Base-by-base conservation (phyloP, 2,329 filamentous ascomycete genomes). In the Paradendryphiella salina region DNA sequence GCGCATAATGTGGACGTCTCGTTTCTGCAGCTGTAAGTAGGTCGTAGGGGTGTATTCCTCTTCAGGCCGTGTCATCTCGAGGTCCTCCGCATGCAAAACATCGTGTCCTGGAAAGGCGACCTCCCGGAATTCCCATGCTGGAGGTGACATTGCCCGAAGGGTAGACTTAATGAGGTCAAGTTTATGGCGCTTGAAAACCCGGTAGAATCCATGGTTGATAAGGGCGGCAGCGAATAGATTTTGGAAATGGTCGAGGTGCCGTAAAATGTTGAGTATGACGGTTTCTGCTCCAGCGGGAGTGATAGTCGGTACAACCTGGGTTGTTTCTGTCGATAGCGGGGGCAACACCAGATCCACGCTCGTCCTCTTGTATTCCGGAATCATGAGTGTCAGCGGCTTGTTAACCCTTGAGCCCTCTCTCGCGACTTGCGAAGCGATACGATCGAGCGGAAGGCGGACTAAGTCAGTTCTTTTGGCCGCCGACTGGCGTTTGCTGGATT, bases 51-150 rank as follows among this genome's bases (percentile, higher is more conserved):
- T 81, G 56, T 84, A 83, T 42, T 82, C 80, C 1, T 79, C 77
- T 14, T 76, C 72, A 5, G 76, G 78, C 4, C 73, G 70, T 33
- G 77, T 77, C 21, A 75, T 76, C 23, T 80, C 70, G 6, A 69
- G 59, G 35, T 73, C 69, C 23, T 73, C 75, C 23, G 75, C 63
- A 5, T 75, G 69, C 13, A 68, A 58, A 26, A 77, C 71, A 33
- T 73, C 74, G 45, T 75, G 73, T 59, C 77, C 78, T 1, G 81
- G 80, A 28, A 79, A 79, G 39, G 78, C 79, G 68, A 83, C 80
- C 59, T 85, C 81, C 11, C 82, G 78, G 40, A 82, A 72, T 59
- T 86, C 83, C 81, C 81, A 85, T 0, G 82, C 82, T 1, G 83
- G 76, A 5, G 82, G 76, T 1, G 81, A 85, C 72, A 80, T 78